phyloP scores from a whole-genome alignment of 208 protist genomes.

The Acanthamoeba lenticulata region DNA sequence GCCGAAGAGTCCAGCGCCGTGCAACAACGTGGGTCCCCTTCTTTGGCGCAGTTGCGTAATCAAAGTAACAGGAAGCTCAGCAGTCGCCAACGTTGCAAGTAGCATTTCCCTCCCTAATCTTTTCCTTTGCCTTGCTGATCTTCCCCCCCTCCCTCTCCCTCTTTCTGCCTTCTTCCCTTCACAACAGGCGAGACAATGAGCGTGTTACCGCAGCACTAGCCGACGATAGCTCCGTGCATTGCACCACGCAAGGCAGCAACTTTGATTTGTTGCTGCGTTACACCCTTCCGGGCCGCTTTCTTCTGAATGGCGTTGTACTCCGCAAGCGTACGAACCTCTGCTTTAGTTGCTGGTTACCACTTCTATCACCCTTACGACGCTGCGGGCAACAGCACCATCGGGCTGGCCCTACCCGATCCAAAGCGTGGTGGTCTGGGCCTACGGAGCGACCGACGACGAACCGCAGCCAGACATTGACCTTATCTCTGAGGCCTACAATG shows the following conservation, averaged over 20 bases:
- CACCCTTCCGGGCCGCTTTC: not conserved
- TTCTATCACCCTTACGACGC: too few species aligned
- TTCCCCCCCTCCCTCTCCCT: too few species aligned
- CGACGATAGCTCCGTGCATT: not conserved
- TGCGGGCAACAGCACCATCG: not conserved
- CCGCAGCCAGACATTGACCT: not conserved
- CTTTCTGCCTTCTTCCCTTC: too few species aligned
- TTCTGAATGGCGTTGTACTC: not conserved
- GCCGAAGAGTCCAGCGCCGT: not conserved
- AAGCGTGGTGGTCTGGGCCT: not conserved
- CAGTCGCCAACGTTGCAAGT: not conserved
- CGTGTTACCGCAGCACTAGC: not conserved
- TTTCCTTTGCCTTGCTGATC: too few species aligned
- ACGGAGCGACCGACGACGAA: not conserved
- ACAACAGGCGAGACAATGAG: not conserved
- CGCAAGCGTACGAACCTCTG: not conserved
- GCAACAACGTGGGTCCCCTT: not conserved
- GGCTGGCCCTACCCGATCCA: not conserved
- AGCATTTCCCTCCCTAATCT: too few species aligned
- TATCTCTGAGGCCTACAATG: not conserved
- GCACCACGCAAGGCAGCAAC: not conserved
- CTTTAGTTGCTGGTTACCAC: too few species aligned
- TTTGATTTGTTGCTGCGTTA: not conserved
- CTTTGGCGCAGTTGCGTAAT: not conserved
- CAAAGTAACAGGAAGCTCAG: not conserved